These are phyloP conservation scores for Chalciporus sp. DNA, from an alignment of 1,284 basidiomycete species.

Conservation along the genomic window DNA sequence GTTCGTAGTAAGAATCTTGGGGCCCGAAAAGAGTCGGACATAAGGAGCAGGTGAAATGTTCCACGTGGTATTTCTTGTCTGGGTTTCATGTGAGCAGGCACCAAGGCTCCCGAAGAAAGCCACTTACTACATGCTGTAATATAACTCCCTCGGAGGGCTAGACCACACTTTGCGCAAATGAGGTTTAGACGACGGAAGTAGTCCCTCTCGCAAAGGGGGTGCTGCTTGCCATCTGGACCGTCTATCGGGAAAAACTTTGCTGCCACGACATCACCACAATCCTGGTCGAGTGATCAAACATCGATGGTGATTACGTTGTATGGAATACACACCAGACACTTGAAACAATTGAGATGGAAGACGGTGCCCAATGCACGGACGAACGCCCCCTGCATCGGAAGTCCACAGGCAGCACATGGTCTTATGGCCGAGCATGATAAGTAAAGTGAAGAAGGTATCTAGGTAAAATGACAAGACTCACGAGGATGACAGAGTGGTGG, in stretches of 20 bases:
- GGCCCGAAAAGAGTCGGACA: constrained; percentile 97
- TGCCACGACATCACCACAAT: constrained; percentile 95
- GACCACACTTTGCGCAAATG: constrained; percentile 95
- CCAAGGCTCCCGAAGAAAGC: constrained; percentile 6
- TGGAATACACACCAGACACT: constrained; percentile 77
- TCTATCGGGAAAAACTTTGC: constrained; percentile 99
- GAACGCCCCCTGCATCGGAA: constrained; percentile 90
- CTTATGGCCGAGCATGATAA: constrained; percentile 38
- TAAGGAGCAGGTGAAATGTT: constrained; percentile 98
- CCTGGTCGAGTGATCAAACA: constrained; percentile 51
- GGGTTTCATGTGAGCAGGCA: constrained; percentile 24
- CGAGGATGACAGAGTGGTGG: constrained; percentile 47
- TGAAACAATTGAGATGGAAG: constrained; percentile 96
- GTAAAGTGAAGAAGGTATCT: constrained; percentile 14
- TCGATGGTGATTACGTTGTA: neutral
- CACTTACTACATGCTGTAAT: constrained; percentile 97
- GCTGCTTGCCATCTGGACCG: constrained; percentile 80
- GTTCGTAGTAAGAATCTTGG: constrained; percentile 99
- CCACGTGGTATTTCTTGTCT: constrained; percentile 99
- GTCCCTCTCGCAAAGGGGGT: constrained; percentile 96
- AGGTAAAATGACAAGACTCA: constrained; percentile 36
- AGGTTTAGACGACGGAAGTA: constrained; percentile 96
- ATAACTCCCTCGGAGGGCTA: constrained; percentile 94
- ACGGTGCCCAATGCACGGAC: constrained; percentile 94
- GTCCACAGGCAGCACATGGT: constrained; percentile 72